Percentiles rank a stretch among this genome's conserved stretches.
These are phyloP conservation scores for Gamsiella multidivaricata DNA, from an alignment of 192 early-diverging fungal genomes.

Conservation along the genomic window DNA sequence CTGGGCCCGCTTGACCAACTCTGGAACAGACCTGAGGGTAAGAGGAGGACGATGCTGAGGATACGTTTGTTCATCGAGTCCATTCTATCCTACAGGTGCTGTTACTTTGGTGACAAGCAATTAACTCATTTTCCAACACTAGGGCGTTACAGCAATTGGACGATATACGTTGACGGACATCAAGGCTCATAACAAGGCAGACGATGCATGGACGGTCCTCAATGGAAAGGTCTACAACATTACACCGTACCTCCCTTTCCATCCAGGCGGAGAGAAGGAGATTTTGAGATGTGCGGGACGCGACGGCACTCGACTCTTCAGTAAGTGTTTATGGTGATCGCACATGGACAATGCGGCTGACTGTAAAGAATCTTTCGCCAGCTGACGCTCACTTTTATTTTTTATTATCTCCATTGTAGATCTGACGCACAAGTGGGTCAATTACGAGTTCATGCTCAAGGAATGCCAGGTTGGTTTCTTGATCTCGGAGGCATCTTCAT, in stretches of 20 bases:
- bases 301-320: slow-evolving; percentile 91
- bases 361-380: too few relatives aligned
- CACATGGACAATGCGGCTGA: too few relatives aligned
- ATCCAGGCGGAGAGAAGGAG: slow-evolving; percentile 86
- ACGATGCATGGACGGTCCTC: slow-evolving; percentile 92
- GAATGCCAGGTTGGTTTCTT: slow-evolving; percentile 80
- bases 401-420: slow-evolving; percentile 33
- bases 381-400: background rate
- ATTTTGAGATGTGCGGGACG: slow-evolving; percentile 88
- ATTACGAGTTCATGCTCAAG: slow-evolving; percentile 88
- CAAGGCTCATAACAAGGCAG: slow-evolving; percentile 75
- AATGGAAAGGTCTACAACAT: slow-evolving; percentile 93
- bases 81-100: too few relatives aligned
- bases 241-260: slow-evolving; percentile 89
- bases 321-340: slow-evolving; percentile 56
- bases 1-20: slow-evolving; percentile 87
- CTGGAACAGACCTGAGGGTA: slow-evolving; percentile 78
- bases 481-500: slow-evolving; percentile 24
- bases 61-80: too few relatives aligned
- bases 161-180: slow-evolving; percentile 82
- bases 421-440: slow-evolving; percentile 94
- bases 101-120: too few relatives aligned
- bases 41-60: too few relatives aligned
- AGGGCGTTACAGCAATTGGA: slow-evolving; percentile 65
- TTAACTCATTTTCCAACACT: too few relatives aligned